Evolutionary conservation across 108 stramenopile species (phyloP).

Genomic region (Cyclotella cryptica): DNA sequence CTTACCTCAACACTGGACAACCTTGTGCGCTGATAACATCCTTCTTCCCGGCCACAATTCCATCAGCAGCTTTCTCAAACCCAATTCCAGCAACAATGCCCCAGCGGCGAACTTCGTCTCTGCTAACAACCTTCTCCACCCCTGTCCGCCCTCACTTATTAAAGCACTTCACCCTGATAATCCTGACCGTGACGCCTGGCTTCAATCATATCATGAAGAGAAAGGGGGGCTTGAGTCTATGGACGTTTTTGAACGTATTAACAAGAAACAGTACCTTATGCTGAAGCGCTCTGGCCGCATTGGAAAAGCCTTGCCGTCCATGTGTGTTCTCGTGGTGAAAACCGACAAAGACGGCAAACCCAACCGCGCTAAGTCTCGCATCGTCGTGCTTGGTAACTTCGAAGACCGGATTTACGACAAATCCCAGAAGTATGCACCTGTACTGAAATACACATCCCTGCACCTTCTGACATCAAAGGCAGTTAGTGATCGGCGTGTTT

Average conservation of each 20-base stretch:
- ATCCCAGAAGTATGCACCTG: constrained; percentile 29
- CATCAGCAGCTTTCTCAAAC: constrained; percentile 9
- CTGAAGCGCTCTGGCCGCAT: background rate
- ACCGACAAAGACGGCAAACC: constrained; percentile 20
- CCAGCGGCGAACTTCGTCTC: background rate
- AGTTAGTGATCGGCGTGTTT: background rate
- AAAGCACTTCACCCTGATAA: constrained; percentile 14
- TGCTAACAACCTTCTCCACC: constrained; percentile 5
- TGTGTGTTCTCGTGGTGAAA: constrained; percentile 20
- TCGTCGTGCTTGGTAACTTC: constrained; percentile 16
- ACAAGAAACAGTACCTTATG: background rate
- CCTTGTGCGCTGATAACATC: background rate
- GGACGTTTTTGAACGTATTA: background rate
- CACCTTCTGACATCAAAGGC: constrained; percentile 17
- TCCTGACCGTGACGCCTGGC: constrained; percentile 17
- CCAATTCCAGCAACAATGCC: constrained; percentile 19
- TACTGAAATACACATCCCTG: constrained; percentile 22
- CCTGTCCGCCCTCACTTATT: constrained; percentile 7
- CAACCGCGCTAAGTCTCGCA: constrained; percentile 11
- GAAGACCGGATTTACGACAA: constrained; percentile 25
- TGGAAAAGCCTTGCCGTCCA: background rate
- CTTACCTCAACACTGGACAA: background rate
- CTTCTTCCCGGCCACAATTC: constrained; percentile 6
- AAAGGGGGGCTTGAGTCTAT: background rate
- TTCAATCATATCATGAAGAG: constrained; percentile 30